Conservation (phyloP, 805 yeast genomes). For the Tetrapisispora fleetii region DNA sequence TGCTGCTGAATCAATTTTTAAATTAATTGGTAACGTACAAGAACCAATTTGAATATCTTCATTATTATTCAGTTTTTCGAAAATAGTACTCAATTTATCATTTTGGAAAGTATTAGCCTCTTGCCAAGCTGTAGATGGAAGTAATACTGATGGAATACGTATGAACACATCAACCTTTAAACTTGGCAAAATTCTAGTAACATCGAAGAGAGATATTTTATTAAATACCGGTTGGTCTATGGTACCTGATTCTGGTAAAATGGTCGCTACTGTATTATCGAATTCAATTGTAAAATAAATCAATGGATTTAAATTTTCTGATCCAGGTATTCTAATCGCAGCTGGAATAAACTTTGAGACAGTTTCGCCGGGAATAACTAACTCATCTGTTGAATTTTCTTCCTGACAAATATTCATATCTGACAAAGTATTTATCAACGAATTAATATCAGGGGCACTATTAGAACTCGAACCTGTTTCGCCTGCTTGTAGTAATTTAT, state of each 20-base stretch:
- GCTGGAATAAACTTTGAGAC: slow-evolving; percentile 39
- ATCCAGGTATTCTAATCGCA: slow-evolving; percentile 43
- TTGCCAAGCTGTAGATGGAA: slow-evolving; percentile 34
- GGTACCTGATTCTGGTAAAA: slow-evolving; percentile 80
- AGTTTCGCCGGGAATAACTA: slow-evolving; percentile 25
- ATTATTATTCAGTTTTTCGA: slow-evolving; percentile 31
- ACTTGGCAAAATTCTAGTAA: slow-evolving; percentile 49
- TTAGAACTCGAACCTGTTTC: slow-evolving; percentile 11
- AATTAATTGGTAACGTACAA: slow-evolving; percentile 48
- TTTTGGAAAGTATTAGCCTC: slow-evolving; percentile 20
- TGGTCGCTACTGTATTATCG: slow-evolving; percentile 84
- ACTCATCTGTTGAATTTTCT: slow-evolving; percentile 28
- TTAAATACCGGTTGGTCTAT: slow-evolving; percentile 74
- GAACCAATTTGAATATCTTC: slow-evolving; percentile 74
- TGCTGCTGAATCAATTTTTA: slow-evolving; percentile 40
- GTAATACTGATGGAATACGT: slow-evolving; percentile 57
- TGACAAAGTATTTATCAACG: slow-evolving; percentile 20
- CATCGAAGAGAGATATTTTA: slow-evolving; percentile 86
- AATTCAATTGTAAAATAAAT: slow-evolving; percentile 84
- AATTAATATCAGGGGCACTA: slow-evolving; percentile 15
- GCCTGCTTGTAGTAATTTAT: slow-evolving; percentile 57
- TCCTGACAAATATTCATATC: slow-evolving; percentile 22
- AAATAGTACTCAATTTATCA: slow-evolving; percentile 20
- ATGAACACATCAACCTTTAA: slow-evolving; percentile 72
- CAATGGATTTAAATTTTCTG: slow-evolving; percentile 52